These are phyloP conservation scores for Musa itinerans DNA, from an alignment of 176 grass and related monocot genomes.

Conservation along the genomic window DNA sequence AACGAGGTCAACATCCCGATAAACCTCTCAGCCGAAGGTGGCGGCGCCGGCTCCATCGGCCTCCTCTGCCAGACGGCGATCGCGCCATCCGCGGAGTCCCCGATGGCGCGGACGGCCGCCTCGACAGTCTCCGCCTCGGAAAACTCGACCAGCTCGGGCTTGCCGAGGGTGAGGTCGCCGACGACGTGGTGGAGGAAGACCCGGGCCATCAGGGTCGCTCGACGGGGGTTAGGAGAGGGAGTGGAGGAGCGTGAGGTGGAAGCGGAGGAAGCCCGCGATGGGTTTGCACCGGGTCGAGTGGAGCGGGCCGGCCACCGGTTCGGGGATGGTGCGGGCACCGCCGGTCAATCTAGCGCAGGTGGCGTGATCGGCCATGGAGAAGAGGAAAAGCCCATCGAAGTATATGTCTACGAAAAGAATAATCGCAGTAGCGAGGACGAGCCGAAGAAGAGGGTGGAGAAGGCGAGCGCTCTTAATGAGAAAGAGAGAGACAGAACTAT, in stretches of 20 bases:
- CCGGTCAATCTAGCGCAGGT: neutral
- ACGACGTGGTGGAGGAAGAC: constrained; percentile 92
- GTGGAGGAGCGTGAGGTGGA: constrained; percentile 80
- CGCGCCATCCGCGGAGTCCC: constrained; percentile 51
- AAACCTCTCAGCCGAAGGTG: constrained; percentile 47
- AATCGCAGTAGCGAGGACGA: neutral
- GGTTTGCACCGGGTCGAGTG: constrained; percentile 16
- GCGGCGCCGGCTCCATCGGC: constrained; percentile 19
- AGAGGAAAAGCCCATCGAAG: constrained; percentile 61
- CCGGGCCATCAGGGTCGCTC: constrained; percentile 32
- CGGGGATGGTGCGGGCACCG: constrained; percentile 27
- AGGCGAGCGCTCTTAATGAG: neutral
- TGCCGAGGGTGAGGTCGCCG: constrained; percentile 81
- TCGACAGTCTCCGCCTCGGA: constrained; percentile 60
- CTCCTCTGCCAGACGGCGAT: constrained; percentile 50
- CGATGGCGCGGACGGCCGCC: constrained; percentile 61
- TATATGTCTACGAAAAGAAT: neutral
- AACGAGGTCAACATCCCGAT: constrained; percentile 78
- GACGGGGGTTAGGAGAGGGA: constrained; percentile 60
- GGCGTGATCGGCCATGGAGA: constrained; percentile 31
- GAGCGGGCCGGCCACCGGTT: constrained; percentile 28
- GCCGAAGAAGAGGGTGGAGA: neutral
- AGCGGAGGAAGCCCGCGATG: constrained; percentile 45
- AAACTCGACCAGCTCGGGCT: constrained; percentile 62
- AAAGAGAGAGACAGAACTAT: no score